A percentile compares a stretch with the other conserved stretches of the same genome.
phyloP scores from a whole-genome alignment of 2,329 filamentous ascomycete genomes.

The Colletotrichum destructivum region DNA sequence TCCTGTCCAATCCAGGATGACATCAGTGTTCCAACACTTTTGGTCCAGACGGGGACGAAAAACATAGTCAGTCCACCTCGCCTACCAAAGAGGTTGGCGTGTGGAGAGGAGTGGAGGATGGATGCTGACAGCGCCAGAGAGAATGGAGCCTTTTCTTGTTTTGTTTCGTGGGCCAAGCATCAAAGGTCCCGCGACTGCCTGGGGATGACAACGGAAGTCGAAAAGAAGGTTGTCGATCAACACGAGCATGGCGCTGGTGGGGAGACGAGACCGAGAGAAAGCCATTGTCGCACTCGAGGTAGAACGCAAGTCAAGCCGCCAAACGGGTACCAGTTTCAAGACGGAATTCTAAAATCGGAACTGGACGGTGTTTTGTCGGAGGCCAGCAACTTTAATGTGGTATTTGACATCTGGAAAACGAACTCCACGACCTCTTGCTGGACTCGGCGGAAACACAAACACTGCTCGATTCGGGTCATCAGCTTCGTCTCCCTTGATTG shows the following conservation, averaged over 20 bases:
- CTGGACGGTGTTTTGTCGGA: background rate
- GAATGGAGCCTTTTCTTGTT: background rate
- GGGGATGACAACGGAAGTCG: background rate
- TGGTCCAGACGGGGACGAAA: background rate
- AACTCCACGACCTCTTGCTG: background rate
- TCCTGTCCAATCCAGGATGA: conserved; percentile 22
- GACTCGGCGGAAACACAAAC: conserved; percentile 8
- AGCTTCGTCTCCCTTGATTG: conserved; percentile 16
- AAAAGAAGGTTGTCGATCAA: conserved; percentile 3
- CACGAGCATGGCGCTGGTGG: background rate
- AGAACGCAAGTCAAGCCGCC: conserved; percentile 3
- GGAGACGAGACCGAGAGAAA: background rate
- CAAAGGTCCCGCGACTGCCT: background rate
- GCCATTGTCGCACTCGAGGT: conserved; percentile 6
- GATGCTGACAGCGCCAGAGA: conserved; percentile 33
- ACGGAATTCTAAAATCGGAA: background rate
- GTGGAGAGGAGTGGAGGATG: conserved; percentile 8
- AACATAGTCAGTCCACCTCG: background rate
- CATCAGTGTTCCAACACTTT: conserved; percentile 7
- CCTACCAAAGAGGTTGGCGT: conserved; percentile 3
- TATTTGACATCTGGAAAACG: conserved; percentile 3
- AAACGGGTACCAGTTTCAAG: conserved; percentile 2
- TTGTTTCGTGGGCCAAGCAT: conserved; percentile 5
- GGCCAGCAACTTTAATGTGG: background rate
- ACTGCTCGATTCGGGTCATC: conserved; percentile 1